Conservation (phyloP, 352 stramenopile genomes). For the Globisporangium viniferum region DNA sequence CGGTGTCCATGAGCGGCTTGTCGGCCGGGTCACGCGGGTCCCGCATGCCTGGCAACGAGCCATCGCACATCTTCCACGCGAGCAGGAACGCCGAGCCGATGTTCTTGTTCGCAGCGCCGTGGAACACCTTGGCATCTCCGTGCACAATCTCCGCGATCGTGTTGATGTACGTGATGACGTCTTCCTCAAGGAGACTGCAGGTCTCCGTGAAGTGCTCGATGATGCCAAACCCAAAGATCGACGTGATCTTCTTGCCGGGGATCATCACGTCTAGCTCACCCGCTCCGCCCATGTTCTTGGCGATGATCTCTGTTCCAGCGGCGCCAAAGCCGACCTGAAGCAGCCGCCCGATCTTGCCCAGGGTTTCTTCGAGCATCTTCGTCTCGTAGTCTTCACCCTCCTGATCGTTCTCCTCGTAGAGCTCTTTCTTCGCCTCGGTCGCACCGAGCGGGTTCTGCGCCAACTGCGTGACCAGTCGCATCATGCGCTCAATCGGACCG, state of each 20-base stretch:
- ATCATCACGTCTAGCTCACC: slow-evolving; percentile 96
- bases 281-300: slow-evolving; percentile 94
- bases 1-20: slow-evolving; percentile 64
- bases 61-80: slow-evolving; percentile 95
- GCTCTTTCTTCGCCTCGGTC: slow-evolving; percentile 61
- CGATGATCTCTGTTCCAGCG: slow-evolving; percentile 97
- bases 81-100: slow-evolving; percentile 93
- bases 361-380: slow-evolving; percentile 93
- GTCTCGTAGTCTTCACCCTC: slow-evolving; percentile 92
- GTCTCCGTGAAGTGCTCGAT: slow-evolving; percentile 97
- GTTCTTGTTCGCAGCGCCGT: slow-evolving; percentile 97
- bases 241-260: slow-evolving; percentile 95
- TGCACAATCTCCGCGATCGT: slow-evolving; percentile 96
- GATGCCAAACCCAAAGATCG: slow-evolving; percentile 95
- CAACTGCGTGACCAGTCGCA: slow-evolving; percentile 76
- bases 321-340: slow-evolving; percentile 97
- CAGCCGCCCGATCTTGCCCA: slow-evolving; percentile 93
- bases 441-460: slow-evolving; percentile 66
- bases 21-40: slow-evolving; percentile 72
- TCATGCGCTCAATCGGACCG: slow-evolving; percentile 96
- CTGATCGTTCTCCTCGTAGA: slow-evolving; percentile 72
- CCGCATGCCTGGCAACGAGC: slow-evolving; percentile 76
- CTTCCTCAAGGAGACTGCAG: slow-evolving; percentile 90
- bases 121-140: slow-evolving; percentile 91
- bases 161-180: slow-evolving; percentile 98